A percentile compares a stretch with the other conserved stretches of the same genome.
Conservation (phyloP, 768 basidiomycete genomes). For the Pulveroboletus frians region DNA sequence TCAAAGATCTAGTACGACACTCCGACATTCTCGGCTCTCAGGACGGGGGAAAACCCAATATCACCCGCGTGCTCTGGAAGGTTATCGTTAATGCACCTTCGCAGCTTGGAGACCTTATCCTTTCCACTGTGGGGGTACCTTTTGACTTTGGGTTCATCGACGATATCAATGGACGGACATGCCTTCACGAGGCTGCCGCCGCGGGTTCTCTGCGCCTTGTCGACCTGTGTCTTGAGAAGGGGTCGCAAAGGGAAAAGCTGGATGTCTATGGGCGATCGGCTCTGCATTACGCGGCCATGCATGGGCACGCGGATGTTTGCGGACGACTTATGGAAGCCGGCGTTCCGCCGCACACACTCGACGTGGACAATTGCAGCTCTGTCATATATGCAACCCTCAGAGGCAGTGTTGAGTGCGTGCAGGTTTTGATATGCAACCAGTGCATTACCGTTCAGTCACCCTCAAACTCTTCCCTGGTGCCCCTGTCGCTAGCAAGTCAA, state of each 20-base stretch:
- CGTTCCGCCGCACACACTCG: constrained; percentile 62
- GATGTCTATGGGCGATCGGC: constrained; percentile 93
- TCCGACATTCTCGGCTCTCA: constrained; percentile 63
- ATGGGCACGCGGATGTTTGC: constrained; percentile 77
- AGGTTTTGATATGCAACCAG: constrained; percentile 72
- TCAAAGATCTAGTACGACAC: constrained; percentile 65
- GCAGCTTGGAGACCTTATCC: constrained; percentile 68
- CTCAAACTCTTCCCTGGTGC: constrained; percentile 66
- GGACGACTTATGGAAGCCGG: constrained; percentile 65
- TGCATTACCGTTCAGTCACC: constrained; percentile 59
- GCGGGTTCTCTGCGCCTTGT: constrained; percentile 76
- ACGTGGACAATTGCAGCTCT: constrained; percentile 94
- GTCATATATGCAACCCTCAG: constrained; percentile 88
- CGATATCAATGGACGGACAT: constrained; percentile 94
- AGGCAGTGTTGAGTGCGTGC: constrained; percentile 79
- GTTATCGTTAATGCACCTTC: constrained; percentile 76
- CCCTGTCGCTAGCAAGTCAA: constrained; percentile 87
- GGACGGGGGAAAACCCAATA: constrained; percentile 55
- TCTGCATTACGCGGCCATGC: constrained; percentile 94
- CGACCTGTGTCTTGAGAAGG: constrained; percentile 69
- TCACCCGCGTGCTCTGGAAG: constrained; percentile 94
- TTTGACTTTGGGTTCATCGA: constrained; percentile 93
- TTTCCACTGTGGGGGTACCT: constrained; percentile 56
- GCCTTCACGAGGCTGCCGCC: constrained; percentile 90
- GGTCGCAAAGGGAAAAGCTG: constrained; percentile 62